Evolutionary conservation across 2,329 filamentous ascomycete species (phyloP), one percentile per base, ranked within the genome.

Genomic region (Botrytis byssoidea): DNA sequence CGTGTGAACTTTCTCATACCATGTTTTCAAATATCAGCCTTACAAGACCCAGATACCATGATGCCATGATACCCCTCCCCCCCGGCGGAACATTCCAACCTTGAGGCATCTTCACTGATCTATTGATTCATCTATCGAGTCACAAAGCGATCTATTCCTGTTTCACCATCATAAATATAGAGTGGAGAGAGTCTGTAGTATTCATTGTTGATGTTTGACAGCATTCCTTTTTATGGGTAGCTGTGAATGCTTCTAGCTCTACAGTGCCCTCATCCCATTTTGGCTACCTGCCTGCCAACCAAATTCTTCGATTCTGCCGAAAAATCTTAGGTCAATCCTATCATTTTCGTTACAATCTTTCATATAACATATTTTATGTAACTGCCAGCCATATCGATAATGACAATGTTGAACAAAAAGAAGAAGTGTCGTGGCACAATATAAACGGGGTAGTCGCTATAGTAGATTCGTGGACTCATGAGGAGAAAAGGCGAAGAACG

Each of bases 381-480:
- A 75, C 70, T 73, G 74, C 51, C 63, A 64, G 75, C 75, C 65
- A 70, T 59, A 63, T 57, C 68, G 44, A 69, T 68, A 75, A 74
- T 66, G 67, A 75, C 73, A 74, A 73, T 32, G 63, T 73, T 71
- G 72, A 73, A 65, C 46, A 74, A 61, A 67, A 74, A 72, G 48
- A 68, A 75, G 73, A 77, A 77, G 71, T 74, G 74, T 71, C 68
- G 71, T 73, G 71, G 72, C 61, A 77, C 73, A 78, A 74, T 73
- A 79, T 74, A 75, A 80, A 79, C 73, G 77, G 80, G 80, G 80
- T 82, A 81, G 79, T 81, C 80, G 80, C 80, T 80, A 78, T 81
- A 82, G 79, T 79, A 81, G 79, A 82, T 81, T 82, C 80, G 80
- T 82, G 76, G 77, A 77, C 78, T 80, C 80, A 79, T 82, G 74